Evolutionary conservation across 1,284 basidiomycete species (phyloP), one percentile per base, ranked within the genome.

Genomic region (Malassezia furfur): DNA sequence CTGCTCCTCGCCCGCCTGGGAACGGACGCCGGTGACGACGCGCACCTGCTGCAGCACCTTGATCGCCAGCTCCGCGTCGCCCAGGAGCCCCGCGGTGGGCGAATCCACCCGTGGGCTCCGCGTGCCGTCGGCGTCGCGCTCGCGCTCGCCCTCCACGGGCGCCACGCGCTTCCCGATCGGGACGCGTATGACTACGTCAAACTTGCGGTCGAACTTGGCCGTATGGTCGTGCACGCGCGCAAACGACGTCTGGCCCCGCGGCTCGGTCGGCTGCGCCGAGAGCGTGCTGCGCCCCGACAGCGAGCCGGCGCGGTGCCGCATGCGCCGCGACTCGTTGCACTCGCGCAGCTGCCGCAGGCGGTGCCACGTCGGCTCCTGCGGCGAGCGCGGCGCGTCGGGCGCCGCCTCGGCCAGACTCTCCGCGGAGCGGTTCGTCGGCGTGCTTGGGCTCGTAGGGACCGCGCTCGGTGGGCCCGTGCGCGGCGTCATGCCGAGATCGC

Each of bases 151-250:
- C 4, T 43, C 32, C 3, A 3, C 35, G 5, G 30, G 11, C 35
- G 7, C 28, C 11, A 43, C 57, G 6, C 64, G 57, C 52, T 67
- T 70, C 36, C 64, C 67, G 37, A 74, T 62, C 19, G 43, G 48
- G 17, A 74, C 57, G 28, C 67, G 61, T 19, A 74, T 52, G 3
- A 66, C 67, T 5, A 63, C 59, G 19, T 74, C 62, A 6, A 70
- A 12, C 10, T 49, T 52, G 5, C 62, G 60, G 12, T 68, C 64
- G 64, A 67, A 72, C 39, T 61, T 54, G 37, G 68, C 72, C 32
- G 39, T 44, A 50, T 67, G 60, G 11, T 63, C 59, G 5, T 54
- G 15, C 5, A 71, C 61, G 11, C 54, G 52, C 44, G 56, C 52
- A 30, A 25, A 39, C 15, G 14, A 2, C n/a, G 54, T 50, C 21